Conservation (phyloP, 108 stramenopile species). For the Nitzschia sp. region DNA sequence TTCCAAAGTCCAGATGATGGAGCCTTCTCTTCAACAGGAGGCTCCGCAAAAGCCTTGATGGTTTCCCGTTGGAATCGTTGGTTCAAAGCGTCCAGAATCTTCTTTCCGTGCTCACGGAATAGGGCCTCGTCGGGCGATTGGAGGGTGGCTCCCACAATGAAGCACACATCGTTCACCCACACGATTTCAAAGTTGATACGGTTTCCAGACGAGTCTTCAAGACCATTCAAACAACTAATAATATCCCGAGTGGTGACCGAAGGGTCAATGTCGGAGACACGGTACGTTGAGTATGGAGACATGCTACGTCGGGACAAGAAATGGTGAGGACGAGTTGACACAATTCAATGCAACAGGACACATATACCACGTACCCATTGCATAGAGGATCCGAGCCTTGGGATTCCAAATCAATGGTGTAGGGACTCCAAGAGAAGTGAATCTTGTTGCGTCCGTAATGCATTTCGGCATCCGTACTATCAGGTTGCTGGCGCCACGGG, state of each 20-base stretch:
- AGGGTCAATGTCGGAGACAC: constrained; percentile 59
- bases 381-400: constrained; percentile 54
- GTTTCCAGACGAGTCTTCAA: constrained; percentile 41
- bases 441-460: constrained; percentile 67
- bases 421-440: constrained; percentile 60
- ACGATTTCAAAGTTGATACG: constrained; percentile 71
- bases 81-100: constrained; percentile 23
- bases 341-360: neutral
- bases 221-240: constrained; percentile 41
- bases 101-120: constrained; percentile 37
- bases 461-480: constrained; percentile 25
- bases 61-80: constrained; percentile 19
- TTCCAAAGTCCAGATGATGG: constrained; percentile 25
- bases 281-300: constrained; percentile 50
- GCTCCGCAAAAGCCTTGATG: constrained; percentile 2
- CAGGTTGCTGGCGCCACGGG: constrained; percentile 30
- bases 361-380: constrained; percentile 10
- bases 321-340: neutral
- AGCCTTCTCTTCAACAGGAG: neutral
- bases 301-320: constrained; percentile 19
- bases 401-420: constrained; percentile 75
- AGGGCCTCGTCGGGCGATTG: constrained; percentile 5
- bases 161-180: constrained; percentile 74
- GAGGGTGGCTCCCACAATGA: constrained; percentile 57
- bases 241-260: constrained; percentile 73